phyloP scores from a whole-genome alignment of 768 basidiomycete species.

The Kwoniella europaea region DNA sequence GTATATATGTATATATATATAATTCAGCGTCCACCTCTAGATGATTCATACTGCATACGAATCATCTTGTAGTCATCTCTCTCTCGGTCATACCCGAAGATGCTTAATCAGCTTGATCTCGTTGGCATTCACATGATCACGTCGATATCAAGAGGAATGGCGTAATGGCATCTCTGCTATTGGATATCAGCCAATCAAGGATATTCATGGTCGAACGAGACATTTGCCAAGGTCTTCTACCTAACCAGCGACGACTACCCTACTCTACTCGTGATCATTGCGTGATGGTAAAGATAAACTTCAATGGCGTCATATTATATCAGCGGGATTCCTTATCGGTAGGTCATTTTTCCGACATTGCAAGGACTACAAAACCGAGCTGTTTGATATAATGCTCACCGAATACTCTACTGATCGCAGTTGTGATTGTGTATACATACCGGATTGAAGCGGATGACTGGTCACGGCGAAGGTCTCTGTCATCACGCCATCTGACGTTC shows the following conservation, averaged over 20 bases:
- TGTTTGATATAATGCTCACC: no score
- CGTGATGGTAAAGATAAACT: neutral
- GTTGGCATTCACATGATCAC: conserved; percentile 11
- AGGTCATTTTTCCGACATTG: neutral
- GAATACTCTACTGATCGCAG: no score
- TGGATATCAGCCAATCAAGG: neutral
- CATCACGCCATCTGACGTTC: no score
- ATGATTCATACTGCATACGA: no score
- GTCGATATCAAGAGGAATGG: conserved; percentile 1
- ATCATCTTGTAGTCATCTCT: no score
- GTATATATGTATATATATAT: neutral
- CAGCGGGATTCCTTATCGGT: neutral
- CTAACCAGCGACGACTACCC: no score
- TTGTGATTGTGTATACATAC: no score
- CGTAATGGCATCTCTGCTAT: neutral
- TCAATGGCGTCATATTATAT: neutral
- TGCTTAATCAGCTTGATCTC: neutral
- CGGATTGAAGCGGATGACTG: no score
- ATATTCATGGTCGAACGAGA: neutral
- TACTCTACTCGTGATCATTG: no score
- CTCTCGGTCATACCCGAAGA: neutral
- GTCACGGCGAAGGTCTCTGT: no score
- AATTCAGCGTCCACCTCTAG: no score
- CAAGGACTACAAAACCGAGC: no score
- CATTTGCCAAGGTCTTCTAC: neutral